A percentile compares a stretch with the other conserved stretches of the same genome.
Conservation (phyloP, 257 asterid genomes). For the Cruciata laevipes region DNA sequence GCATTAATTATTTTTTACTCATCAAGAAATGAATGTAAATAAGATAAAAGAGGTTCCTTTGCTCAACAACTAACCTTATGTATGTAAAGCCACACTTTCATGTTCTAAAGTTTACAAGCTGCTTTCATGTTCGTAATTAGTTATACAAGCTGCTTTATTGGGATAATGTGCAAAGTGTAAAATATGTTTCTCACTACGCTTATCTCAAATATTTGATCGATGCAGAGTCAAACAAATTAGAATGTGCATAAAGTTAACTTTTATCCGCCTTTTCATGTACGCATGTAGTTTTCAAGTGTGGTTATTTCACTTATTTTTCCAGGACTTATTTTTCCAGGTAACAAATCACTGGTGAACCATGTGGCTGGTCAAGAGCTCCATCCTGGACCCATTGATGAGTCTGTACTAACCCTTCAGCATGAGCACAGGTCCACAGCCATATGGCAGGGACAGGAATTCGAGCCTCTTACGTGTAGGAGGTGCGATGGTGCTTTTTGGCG, state of each 20-base stretch:
- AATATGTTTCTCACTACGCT: not conserved
- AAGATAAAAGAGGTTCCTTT: not conserved
- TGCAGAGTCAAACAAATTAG: not conserved
- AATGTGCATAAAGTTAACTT: not conserved
- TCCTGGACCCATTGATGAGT: conserved; percentile 70
- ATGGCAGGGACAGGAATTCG: conserved; percentile 72
- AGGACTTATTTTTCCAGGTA: conserved; percentile 18
- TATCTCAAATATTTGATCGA: not conserved
- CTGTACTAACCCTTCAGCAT: conserved; percentile 58
- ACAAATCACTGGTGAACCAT: conserved; percentile 8
- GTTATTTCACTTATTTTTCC: not conserved
- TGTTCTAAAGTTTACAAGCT: not conserved
- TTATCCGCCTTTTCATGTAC: not conserved
- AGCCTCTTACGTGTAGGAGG: conserved; percentile 70
- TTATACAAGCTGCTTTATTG: not conserved
- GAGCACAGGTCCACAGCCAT: conserved; percentile 69
- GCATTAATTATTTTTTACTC: not conserved
- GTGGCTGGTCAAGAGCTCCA: conserved; percentile 31
- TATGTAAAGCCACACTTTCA: not conserved
- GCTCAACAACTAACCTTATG: too few relatives aligned
- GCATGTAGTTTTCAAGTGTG: not conserved
- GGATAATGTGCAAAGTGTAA: not conserved
- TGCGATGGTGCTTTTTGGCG: conserved; percentile 90
- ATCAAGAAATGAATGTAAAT: not conserved
- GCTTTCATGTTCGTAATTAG: not conserved